Percentiles rank a stretch among this genome's conserved stretches.
These are phyloP conservation scores for Cladophialophora psammophila DNA, from an alignment of 2,329 filamentous ascomycete species.

Conservation along the genomic window DNA sequence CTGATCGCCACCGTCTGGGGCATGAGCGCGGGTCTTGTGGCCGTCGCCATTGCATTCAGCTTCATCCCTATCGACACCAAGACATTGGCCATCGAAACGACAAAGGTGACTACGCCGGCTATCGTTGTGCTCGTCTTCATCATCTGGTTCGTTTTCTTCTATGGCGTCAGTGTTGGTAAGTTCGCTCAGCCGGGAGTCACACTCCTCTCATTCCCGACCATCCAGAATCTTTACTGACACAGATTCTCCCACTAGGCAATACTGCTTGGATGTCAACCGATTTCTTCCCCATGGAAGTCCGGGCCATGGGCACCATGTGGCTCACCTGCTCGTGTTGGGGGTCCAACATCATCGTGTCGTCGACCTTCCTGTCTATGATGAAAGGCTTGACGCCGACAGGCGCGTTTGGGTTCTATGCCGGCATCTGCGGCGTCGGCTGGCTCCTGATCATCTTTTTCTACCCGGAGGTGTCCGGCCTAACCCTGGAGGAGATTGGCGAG, in stretches of 20 bases:
- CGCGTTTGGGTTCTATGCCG: conserved; percentile 81
- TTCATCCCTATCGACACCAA: conserved; percentile 57
- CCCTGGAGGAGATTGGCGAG: conserved; percentile 78
- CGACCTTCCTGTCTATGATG: conserved; percentile 90
- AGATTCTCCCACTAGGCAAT: conserved; percentile 72
- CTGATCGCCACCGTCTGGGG: conserved; percentile 82
- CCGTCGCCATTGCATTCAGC: conserved; percentile 76
- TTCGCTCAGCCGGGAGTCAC: neutral
- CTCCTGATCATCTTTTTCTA: conserved; percentile 74
- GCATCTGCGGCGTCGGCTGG: conserved; percentile 74
- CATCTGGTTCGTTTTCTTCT: conserved; percentile 82
- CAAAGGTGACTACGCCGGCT: conserved; percentile 44
- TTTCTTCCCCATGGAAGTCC: conserved; percentile 74
- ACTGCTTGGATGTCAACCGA: conserved; percentile 97
- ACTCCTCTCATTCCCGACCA: too few relatives aligned
- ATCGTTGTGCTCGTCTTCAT: conserved; percentile 74
- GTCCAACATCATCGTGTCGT: conserved; percentile 83
- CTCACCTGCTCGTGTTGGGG: conserved; percentile 82
- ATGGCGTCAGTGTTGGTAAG: conserved; percentile 64
- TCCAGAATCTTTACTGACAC: neutral
- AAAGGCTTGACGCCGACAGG: conserved; percentile 72
- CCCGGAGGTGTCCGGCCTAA: conserved; percentile 83
- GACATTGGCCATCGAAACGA: conserved; percentile 33
- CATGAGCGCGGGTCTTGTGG: conserved; percentile 76
- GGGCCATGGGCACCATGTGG: conserved; percentile 67